Evolutionary conservation across 202 grass and related monocot species (phyloP).

Genomic region (Alloteropsis angusta): DNA sequence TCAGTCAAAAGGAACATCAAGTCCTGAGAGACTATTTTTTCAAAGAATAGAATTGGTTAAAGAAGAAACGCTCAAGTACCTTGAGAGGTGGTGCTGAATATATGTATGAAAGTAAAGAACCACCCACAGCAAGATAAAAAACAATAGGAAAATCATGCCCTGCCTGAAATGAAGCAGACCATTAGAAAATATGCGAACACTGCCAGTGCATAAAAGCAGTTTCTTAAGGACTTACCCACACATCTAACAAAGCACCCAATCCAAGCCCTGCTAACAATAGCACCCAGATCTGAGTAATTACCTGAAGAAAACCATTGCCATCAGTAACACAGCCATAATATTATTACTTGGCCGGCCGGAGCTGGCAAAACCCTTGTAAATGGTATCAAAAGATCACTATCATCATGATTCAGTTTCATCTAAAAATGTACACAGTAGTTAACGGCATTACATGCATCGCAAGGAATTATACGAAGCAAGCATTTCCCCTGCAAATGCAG

Average conservation of each 20-base stretch:
- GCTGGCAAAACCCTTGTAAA: constrained; percentile 12
- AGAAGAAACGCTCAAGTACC: constrained; percentile 40
- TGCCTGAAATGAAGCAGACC: constrained; percentile 54
- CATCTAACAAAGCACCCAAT: constrained; percentile 78
- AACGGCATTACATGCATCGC: not conserved
- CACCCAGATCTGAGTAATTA: constrained; percentile 96
- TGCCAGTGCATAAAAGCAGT: not conserved
- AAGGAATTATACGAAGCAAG: not conserved
- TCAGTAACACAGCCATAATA: constrained; percentile 10
- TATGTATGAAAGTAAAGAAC: constrained; percentile 94
- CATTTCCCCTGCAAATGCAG: no score
- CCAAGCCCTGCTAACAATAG: constrained; percentile 80
- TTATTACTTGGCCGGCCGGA: not conserved
- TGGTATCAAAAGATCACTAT: not conserved
- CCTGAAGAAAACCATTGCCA: constrained; percentile 43
- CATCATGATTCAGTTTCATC: not conserved
- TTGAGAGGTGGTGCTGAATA: constrained; percentile 98
- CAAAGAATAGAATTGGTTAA: not conserved
- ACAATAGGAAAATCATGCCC: constrained; percentile 82
- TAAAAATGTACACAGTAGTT: not conserved
- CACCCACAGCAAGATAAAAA: constrained; percentile 93
- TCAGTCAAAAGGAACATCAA: not conserved
- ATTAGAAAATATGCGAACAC: constrained; percentile 1
- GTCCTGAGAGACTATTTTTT: not conserved
- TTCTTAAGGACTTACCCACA: constrained; percentile 64